phyloP scores from a whole-genome alignment of 345 rosid genomes.

The Moricandia arvensis region DNA sequence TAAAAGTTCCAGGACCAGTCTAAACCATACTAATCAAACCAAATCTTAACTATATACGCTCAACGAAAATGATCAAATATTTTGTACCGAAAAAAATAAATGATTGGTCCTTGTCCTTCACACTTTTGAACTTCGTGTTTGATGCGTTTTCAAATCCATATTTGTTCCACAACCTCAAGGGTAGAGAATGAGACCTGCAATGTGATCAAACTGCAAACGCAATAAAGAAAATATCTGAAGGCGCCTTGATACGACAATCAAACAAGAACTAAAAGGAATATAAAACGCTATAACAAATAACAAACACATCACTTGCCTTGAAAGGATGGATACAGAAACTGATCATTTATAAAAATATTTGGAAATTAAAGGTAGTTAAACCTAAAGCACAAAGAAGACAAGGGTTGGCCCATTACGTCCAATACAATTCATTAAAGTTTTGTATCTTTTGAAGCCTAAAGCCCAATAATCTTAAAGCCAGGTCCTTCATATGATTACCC shows the following conservation, averaged over 20 bases:
- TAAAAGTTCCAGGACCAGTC: not conserved
- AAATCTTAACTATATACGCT: not conserved
- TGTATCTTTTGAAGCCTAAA: too few species aligned
- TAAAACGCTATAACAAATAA: too few species aligned
- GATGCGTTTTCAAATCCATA: not conserved
- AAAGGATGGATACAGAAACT: too few species aligned
- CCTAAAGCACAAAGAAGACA: not conserved
- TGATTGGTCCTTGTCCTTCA: not conserved
- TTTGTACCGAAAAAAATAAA: not conserved
- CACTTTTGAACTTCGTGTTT: not conserved
- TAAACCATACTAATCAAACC: not conserved
- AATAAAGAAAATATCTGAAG: not conserved
- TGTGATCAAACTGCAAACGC: not conserved
- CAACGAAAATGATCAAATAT: not conserved
- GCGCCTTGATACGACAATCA: too few species aligned
- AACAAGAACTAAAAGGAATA: too few species aligned
- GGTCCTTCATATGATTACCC: too few species aligned
- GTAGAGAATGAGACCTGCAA: not conserved
- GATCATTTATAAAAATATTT: too few species aligned
- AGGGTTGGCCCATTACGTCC: too few species aligned
- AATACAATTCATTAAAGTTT: too few species aligned
- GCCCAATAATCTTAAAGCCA: too few species aligned
- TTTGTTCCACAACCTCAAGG: not conserved
- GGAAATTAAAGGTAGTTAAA: too few species aligned
- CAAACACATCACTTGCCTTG: too few species aligned